Base-by-base conservation (phyloP, 495 filamentous ascomycete species). In the Rusavskia elegans region DNA sequence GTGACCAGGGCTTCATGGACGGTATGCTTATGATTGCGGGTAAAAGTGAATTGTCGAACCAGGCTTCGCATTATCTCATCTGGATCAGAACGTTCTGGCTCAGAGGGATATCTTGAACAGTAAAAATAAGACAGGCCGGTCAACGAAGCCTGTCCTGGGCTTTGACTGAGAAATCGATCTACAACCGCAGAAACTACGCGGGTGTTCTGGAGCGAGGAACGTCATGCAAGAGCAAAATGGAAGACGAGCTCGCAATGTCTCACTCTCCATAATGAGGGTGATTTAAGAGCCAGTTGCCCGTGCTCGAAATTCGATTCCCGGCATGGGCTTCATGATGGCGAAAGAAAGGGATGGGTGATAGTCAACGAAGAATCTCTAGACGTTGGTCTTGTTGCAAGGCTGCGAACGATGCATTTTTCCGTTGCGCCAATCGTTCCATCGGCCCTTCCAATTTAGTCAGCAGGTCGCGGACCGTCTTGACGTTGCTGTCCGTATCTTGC, bases 11-110 rank as follows among this genome's bases (percentile, higher is more conserved):
- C 11, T n/a, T 48, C 51, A 16, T 53, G 40, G 11, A 53, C 41
- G 7, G 17, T 30, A 2, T 7, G 50, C 21, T 7, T 17, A 11
- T 7, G 16, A n/a, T 20, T 5, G n/a, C 66, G 19, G 5, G 30
- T 4, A 8, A 50, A 16, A 1, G 67, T 68, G 9, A 72, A 58
- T 44, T 73, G 69, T 9, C 64, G 59, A 2, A 70, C 59, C 45
- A 66, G 60, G 45, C 64, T 67, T 45, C 59, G 59, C 23, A 71
- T 55, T 23, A 72, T 55, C 3, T 59, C 62, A 11, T 62, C 52
- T 19, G 70, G 65, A 16, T 67, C 23, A 23, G 53, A 46, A 11
- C 66, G 61, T 25, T 56, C 51, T 13, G 51, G 38, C 49, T 68
- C 66, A 14, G 45, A 29, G 4, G 16, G 1, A 39, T 65, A 51